Percentiles rank a stretch among this genome's conserved stretches.
Conservation (phyloP, 495 filamentous ascomycete species). For the Glarea lozoyensis region DNA sequence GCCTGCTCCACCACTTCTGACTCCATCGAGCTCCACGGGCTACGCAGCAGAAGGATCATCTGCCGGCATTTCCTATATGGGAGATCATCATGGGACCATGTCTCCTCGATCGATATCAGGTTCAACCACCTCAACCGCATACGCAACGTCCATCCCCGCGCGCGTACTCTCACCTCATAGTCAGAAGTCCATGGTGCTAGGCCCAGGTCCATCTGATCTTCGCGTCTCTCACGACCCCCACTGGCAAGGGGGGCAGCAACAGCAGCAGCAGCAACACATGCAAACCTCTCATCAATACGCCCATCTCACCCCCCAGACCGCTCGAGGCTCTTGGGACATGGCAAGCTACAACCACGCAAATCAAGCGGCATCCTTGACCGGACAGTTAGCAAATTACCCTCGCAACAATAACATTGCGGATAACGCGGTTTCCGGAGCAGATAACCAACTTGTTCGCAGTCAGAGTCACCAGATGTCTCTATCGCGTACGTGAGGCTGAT, state of each 20-base stretch:
- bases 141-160: slow-evolving; percentile 12
- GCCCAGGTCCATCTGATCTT: slow-evolving; percentile 19
- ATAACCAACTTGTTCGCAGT: slow-evolving; percentile 7
- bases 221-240: slow-evolving; percentile 17
- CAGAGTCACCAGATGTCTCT: slow-evolving; percentile 17
- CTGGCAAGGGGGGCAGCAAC: slow-evolving; percentile 2
- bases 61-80: slow-evolving; percentile 11
- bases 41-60: slow-evolving; percentile 17
- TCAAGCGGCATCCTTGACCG: slow-evolving; percentile 8
- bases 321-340: slow-evolving; percentile 18
- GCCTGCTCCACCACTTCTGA: slow-evolving; percentile 20
- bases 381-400: slow-evolving; percentile 5
- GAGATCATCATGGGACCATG: slow-evolving; percentile 14
- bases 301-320: slow-evolving; percentile 3
- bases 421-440: slow-evolving; percentile 4
- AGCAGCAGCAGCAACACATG: slow-evolving; percentile 14
- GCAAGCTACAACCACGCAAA: slow-evolving; percentile 7
- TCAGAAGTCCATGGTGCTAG: slow-evolving; percentile 10
- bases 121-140: slow-evolving; percentile 14
- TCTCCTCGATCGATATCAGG: slow-evolving; percentile 19
- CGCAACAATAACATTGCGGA: slow-evolving; percentile 3
- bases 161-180: slow-evolving; percentile 17
- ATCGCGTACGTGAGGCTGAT: slow-evolving; percentile 7
- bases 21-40: slow-evolving; percentile 17
- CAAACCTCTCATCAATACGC: slow-evolving; percentile 5